Evolutionary conservation across 495 filamentous ascomycete species (phyloP).

Genomic region (Sphaerosporella brunnea): DNA sequence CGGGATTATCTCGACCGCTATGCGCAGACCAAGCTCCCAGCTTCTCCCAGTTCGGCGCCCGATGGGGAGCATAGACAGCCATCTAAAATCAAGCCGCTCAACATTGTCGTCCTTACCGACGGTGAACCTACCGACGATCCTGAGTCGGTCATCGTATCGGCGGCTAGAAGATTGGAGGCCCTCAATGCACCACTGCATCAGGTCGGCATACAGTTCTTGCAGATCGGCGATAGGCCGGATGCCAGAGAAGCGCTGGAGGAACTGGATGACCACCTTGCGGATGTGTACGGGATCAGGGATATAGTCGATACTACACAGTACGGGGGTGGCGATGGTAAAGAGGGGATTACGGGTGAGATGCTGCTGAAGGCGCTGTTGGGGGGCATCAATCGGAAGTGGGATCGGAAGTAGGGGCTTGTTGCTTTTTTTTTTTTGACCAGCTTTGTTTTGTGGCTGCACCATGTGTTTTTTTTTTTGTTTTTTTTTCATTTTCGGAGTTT

Average conservation of each 20-base stretch:
- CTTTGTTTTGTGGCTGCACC: not conserved
- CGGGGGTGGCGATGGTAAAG: not conserved
- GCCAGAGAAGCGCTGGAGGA: conserved; percentile 49
- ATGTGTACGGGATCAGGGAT: conserved; percentile 45
- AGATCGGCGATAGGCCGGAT: conserved; percentile 58
- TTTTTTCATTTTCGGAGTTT: too few relatives aligned
- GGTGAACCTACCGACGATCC: conserved; percentile 69
- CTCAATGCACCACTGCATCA: conserved; percentile 64
- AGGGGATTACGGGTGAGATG: conserved; percentile 19
- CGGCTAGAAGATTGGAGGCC: conserved; percentile 53
- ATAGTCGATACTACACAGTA: conserved; percentile 64
- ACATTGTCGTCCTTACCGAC: conserved; percentile 89
- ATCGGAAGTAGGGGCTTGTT: conserved; percentile 19
- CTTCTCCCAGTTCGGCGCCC: conserved; percentile 4
- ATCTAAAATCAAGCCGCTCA: conserved; percentile 47
- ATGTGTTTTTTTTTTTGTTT: not conserved
- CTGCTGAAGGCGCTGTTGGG: conserved; percentile 22
- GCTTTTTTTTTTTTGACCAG: not conserved
- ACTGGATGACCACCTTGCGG: conserved; percentile 59
- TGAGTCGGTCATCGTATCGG: conserved; percentile 48
- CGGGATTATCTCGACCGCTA: conserved; percentile 42
- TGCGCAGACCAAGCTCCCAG: conserved; percentile 3
- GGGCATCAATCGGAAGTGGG: conserved; percentile 22
- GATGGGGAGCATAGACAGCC: not conserved
- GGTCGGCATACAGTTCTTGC: conserved; percentile 92